A percentile compares a stretch with the other conserved stretches of the same genome.
Conservation (phyloP, 2,329 filamentous ascomycete species). For the Macrophomina phaseolina region DNA sequence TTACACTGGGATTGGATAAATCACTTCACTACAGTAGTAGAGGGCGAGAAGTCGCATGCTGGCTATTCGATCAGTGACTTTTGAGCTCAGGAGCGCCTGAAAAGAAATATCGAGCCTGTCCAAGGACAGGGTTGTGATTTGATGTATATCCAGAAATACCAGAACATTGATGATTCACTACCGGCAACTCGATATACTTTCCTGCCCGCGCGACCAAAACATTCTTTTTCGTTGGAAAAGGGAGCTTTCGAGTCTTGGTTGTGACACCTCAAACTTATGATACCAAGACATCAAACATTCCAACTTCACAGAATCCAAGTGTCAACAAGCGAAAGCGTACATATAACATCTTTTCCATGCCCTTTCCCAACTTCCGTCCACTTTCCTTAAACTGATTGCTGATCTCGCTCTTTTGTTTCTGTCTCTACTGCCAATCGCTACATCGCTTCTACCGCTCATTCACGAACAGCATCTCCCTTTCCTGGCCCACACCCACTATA, state of each 20-base stretch:
- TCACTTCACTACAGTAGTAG: no score
- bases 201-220: not conserved
- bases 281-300: slow-evolving; percentile 23
- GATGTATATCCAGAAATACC: no score
- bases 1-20: not conserved
- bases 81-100: no score
- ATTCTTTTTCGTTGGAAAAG: not conserved
- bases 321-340: slow-evolving; percentile 24
- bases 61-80: no score
- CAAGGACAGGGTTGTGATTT: no score
- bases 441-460: slow-evolving; percentile 6
- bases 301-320: not conserved
- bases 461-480: slow-evolving; percentile 10
- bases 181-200: not conserved
- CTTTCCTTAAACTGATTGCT: slow-evolving; percentile 15
- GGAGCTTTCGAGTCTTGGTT: slow-evolving; percentile 7
- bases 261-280: slow-evolving; percentile 9
- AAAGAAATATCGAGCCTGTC: no score
- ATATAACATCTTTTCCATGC: slow-evolving; percentile 9
- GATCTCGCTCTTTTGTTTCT: not conserved
- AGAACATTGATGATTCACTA: no score
- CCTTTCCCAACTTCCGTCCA: not conserved
- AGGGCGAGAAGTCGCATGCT: no score
- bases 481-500: not conserved
- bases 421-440: not conserved